A percentile compares a stretch with the other conserved stretches of the same genome.
Conservation (phyloP, 2,329 filamentous ascomycete species). For the Aspergillus fructus region DNA sequence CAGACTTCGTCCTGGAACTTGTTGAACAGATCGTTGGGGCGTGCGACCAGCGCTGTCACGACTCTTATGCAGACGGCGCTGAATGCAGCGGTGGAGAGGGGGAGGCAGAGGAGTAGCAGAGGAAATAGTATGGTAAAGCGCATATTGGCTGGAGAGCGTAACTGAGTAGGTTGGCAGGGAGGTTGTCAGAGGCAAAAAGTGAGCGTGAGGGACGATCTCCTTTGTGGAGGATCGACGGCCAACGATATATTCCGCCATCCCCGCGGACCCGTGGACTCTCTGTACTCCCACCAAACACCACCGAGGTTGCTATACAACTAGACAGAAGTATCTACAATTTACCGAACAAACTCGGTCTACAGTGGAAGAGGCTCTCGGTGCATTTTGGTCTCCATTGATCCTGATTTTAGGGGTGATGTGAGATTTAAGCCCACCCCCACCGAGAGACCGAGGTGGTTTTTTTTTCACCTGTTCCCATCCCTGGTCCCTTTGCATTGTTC, state of each 20-base stretch:
- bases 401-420: neutral
- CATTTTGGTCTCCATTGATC: neutral
- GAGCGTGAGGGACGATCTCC: neutral
- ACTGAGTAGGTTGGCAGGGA: neutral
- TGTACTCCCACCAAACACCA: no score
- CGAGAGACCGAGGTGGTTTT: neutral
- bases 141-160: constrained; percentile 17
- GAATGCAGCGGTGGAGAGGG: constrained; percentile 23
- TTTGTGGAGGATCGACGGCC: constrained; percentile 8
- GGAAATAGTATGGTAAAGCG: constrained; percentile 16
- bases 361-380: neutral
- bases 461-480: neutral
- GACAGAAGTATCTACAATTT: neutral
- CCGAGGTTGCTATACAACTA: neutral
- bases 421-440: neutral
- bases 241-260: neutral
- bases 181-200: neutral
- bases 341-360: neutral
- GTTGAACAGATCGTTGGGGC: constrained; percentile 31
- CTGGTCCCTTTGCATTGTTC: neutral
- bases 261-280: no score
- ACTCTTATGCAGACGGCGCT: constrained; percentile 77
- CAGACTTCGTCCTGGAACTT: constrained; percentile 37
- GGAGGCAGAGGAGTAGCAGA: constrained; percentile 20
- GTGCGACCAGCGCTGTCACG: constrained; percentile 64